Evolutionary conservation across 2,329 filamentous ascomycete genomes (phyloP), one percentile per base, ranked within the genome.

Genomic region (Beauveria sp.): DNA sequence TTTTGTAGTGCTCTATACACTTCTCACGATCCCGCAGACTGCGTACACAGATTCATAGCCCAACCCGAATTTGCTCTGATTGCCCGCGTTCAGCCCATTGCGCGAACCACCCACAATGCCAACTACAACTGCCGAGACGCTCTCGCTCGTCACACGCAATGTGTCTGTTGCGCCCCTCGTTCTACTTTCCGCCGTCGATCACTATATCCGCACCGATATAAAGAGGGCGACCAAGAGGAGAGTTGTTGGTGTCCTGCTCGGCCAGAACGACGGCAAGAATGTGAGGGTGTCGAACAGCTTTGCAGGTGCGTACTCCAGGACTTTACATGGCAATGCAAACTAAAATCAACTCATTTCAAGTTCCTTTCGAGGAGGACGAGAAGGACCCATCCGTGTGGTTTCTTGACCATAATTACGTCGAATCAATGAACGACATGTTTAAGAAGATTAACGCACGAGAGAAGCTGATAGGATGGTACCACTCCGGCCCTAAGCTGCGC

Each of bases 371-470:
- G 77, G 95, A 99, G 80, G 95, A 99, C 75, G 95, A 97, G 71
- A 96, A 96, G 79, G 93, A 99, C 74, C 93, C 93, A 3, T 96
- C 93, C 42, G 95, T 99, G 73, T 99, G 95, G 95, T 99, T 98
- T 75, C 80, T 99, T 67, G 95, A 99, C 76, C 95, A 99, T 83
- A 98, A 98, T 84, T 99, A 97, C 72, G 90, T 99, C 76, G 95
- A 99, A 78, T 91, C 89, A 69, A 99, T 99, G 95, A 96, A 95
- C 79, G 95, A 98, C 77, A 99, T 99, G 95, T 99, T 99, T 85
- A 99, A 99, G 83, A 98, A 98, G 80, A 93, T 99, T 83, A 99
- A 99, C 80, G 95, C 95, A 64, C 84, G 91, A 66, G 95, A 99
- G 81, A 98, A 98, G 86, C 84, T 99, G 75, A 96, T 99, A 83